Evolutionary conservation across 306 rosid species (phyloP), one percentile per base, ranked within the genome.

Genomic region (Pyrus communis): DNA sequence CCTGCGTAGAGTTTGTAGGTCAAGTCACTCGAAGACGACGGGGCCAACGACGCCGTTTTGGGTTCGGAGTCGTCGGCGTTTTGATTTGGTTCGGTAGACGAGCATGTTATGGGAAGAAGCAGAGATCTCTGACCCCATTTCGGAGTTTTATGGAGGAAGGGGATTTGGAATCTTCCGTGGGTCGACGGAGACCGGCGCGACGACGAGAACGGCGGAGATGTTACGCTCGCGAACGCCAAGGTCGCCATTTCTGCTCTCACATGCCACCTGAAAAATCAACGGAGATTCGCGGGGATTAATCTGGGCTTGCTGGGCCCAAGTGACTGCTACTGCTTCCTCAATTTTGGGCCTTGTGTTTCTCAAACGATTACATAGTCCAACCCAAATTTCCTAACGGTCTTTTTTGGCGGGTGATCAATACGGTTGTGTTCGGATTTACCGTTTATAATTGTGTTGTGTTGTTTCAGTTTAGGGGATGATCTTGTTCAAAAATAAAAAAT

Each of bases 31-130:
- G 87, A 62, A 77, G 81, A 25, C 11, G 87, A 66, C n/a, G 80
- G 78, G 11, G 79, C 22, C 4, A 33, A 77, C 8, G 77, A 5
- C 5, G 82, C 23, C 69, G 85, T 75, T 66, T 90, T 70, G 11
- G 77, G 0, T 54, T 86, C 88, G 8, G 93, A 63, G 33, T 89
- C 90, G 18, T 88, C 87, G 14, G 83, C 64, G 42, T 88, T 90
- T 57, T 78, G 82, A 78, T 71, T 66, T 13, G 90, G 85, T 11
- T 81, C 82, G 5, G 85, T 51, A 33, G 87, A 77, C 33, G 83
- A 84, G 83, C 93, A 89, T 78, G 55, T 82, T 1, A 77, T 74
- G 14, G 88, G 89, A 73, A 80, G 64, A 5, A 58, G 40, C 5
- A 69, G 22, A 27, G 54, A 28, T 63, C 69, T 79, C 57, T 52